Base-by-base conservation (phyloP, 805 yeast species). In the Isabelozyma rhagii region DNA sequence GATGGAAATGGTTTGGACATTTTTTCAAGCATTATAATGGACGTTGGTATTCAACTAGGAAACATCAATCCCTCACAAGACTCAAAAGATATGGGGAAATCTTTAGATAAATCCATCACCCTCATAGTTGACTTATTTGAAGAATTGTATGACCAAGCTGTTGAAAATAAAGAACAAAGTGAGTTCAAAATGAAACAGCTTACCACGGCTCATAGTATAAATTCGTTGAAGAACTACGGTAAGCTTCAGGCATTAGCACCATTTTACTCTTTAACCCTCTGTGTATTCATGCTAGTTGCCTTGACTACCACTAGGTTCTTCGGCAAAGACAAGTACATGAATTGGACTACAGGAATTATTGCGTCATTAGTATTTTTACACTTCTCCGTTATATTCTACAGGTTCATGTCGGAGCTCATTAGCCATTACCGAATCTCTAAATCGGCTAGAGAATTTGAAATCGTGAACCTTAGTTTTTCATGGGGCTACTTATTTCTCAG, bases 21-120 rank as follows among this genome's bases (percentile, higher is more conserved):
- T 13, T 62, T 77, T 8, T 66, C 79, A 7, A 75, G 76, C 11
- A 61, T 80, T 13, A 67, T 80, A 9, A 68, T 75, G 49, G 86
- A 82, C 60, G 69, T 82, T 10, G 83, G 81, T 4, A 64, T 63
- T 2, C 81, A 76, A 53, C 61, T 78, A 40, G 77, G 74, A 8
- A 59, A 60, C 25, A 60, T 74, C 27, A 41, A 17, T 25, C 71
- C 82, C 4, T 66, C 67, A 44, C 31, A 15, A 8, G 69, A 77
- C 53, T 64, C 77, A 4, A 61, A 61, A 3, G 59, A 57, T 9
- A 61, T 75, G 53, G 77, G 80, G 2, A 64, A 71, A 17, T 43
- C 31, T 7, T 28, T 31, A 13, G 36, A 31, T 13, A 31, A 31
- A 31, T 31, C 36, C 5, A 31, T 31, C 10, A 31, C 36, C 10